Conservation (phyloP, 1,284 basidiomycete species). For the Ceratobasidium theobromae region DNA sequence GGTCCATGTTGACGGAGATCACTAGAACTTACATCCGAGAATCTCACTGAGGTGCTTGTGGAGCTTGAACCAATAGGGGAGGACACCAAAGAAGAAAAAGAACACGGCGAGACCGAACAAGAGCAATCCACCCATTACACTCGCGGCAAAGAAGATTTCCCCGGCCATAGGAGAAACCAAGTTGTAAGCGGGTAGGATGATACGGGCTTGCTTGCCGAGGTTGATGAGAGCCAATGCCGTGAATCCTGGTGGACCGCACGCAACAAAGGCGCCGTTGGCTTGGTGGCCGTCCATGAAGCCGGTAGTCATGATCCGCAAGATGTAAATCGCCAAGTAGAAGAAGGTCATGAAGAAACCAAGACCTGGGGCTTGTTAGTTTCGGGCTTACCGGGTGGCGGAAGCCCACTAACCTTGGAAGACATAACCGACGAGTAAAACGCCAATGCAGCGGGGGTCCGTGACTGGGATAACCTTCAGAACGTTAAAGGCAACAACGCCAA, state of each 20-base stretch:
- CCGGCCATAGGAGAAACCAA: slow-evolving; percentile 32
- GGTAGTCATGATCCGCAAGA: slow-evolving; percentile 32
- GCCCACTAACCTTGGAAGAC: slow-evolving; percentile 34
- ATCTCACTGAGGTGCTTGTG: slow-evolving; percentile 36
- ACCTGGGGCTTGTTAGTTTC: background rate
- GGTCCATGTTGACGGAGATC: background rate
- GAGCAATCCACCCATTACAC: slow-evolving; percentile 31
- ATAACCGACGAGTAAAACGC: slow-evolving; percentile 30
- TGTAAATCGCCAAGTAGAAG: slow-evolving; percentile 31
- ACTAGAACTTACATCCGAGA: slow-evolving; percentile 31
- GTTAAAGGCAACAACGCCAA: slow-evolving; percentile 28
- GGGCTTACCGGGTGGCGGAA: too few species aligned
- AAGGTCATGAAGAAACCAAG: slow-evolving; percentile 36
- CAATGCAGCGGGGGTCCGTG: slow-evolving; percentile 27
- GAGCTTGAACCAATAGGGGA: slow-evolving; percentile 37
- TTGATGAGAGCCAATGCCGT: slow-evolving; percentile 35
- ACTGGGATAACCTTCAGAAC: slow-evolving; percentile 29
- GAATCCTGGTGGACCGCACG: slow-evolving; percentile 35
- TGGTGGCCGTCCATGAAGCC: slow-evolving; percentile 35
- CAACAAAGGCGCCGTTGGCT: slow-evolving; percentile 37
- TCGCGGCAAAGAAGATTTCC: slow-evolving; percentile 31
- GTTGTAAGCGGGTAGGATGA: slow-evolving; percentile 29
- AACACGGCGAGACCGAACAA: slow-evolving; percentile 34
- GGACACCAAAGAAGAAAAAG: slow-evolving; percentile 25
- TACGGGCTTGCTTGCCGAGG: slow-evolving; percentile 33